phyloP scores from a whole-genome alignment of 176 grass and related monocot species.

The Elaeis guineensis region DNA sequence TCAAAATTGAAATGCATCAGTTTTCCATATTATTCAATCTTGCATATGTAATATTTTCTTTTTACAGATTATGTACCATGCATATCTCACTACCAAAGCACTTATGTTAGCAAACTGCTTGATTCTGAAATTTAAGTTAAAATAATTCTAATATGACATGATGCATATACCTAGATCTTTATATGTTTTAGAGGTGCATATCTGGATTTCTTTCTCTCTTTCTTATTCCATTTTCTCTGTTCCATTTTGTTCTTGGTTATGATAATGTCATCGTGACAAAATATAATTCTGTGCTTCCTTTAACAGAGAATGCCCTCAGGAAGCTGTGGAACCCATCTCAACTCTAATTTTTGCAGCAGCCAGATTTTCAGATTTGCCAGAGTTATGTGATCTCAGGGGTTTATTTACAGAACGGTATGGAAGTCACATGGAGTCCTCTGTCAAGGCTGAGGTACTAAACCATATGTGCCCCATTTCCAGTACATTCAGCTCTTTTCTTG shows the following conservation, averaged over 20 bases:
- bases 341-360: conserved; percentile 91
- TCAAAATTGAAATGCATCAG: too few relatives aligned
- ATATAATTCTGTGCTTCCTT: conserved; percentile 22
- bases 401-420: conserved; percentile 69
- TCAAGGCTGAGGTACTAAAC: conserved; percentile 63
- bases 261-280: background rate
- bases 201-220: too few relatives aligned
- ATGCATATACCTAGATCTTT: too few relatives aligned
- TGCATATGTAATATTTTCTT: too few relatives aligned
- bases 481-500: background rate
- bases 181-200: too few relatives aligned
- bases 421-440: conserved; percentile 51
- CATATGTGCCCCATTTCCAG: background rate
- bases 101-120: too few relatives aligned
- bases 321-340: conserved; percentile 82
- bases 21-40: too few relatives aligned
- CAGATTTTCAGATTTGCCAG: conserved; percentile 85
- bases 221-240: background rate
- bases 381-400: conserved; percentile 72
- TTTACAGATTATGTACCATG: too few relatives aligned
- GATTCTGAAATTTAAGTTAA: too few relatives aligned
- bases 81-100: too few relatives aligned
- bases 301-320: conserved; percentile 79
- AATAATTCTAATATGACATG: too few relatives aligned
- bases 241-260: background rate